phyloP scores from a whole-genome alignment of 805 yeast genomes.

The Candida khao-thaluensis region DNA sequence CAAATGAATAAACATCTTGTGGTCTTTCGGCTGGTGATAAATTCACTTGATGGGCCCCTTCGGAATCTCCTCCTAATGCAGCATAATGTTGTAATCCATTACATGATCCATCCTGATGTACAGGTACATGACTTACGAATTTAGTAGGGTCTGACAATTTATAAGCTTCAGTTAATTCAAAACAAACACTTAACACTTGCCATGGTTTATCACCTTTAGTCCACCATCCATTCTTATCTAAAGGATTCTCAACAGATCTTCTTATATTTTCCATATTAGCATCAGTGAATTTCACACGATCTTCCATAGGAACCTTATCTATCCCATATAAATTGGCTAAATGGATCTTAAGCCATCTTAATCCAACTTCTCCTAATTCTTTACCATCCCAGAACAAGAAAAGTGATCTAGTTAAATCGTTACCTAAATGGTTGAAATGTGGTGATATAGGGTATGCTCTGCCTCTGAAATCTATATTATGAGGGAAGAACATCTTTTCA shows the following conservation, averaged over 20 bases:
- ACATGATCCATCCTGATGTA: conserved; percentile 86
- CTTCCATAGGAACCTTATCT: conserved; percentile 68
- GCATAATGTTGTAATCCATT: conserved; percentile 87
- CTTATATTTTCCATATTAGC: conserved; percentile 53
- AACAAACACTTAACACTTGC: conserved; percentile 73
- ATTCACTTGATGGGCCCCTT: conserved; percentile 80
- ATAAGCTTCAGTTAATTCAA: conserved; percentile 62
- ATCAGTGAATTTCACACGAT: conserved; percentile 60
- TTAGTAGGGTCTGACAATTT: conserved; percentile 62
- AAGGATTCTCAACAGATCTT: conserved; percentile 64
- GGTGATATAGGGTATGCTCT: conserved; percentile 82
- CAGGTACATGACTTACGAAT: conserved; percentile 69
- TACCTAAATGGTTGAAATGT: conserved; percentile 77
- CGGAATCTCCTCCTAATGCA: conserved; percentile 80
- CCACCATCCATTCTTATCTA: conserved; percentile 64
- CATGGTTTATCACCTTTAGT: conserved; percentile 74
- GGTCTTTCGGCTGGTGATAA: conserved; percentile 70
- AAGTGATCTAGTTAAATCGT: conserved; percentile 72
- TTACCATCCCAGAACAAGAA: conserved; percentile 77
- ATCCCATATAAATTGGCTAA: conserved; percentile 71
- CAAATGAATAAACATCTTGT: conserved; percentile 73
- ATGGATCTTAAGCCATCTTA: conserved; percentile 75
- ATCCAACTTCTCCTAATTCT: conserved; percentile 60
- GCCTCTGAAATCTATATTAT: conserved; percentile 79
- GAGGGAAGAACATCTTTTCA: conserved; percentile 74